phyloP scores from a whole-genome alignment of 2,329 filamentous ascomycete species.

The Chaetoscypha palmicola region DNA sequence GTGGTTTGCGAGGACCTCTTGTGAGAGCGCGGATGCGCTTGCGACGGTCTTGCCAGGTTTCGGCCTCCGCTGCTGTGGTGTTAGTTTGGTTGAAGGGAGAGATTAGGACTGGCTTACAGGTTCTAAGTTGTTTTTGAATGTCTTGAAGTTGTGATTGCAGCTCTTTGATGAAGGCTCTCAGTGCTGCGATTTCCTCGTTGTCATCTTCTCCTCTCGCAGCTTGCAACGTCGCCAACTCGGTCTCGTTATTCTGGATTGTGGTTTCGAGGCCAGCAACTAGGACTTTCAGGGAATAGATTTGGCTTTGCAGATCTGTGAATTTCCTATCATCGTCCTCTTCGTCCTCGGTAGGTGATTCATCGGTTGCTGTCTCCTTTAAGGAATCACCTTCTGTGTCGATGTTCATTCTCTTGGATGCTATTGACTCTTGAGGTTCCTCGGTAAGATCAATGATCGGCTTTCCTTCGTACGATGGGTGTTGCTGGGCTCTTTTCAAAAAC shows the following conservation, averaged over 20 bases:
- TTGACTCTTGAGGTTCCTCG: too few relatives aligned
- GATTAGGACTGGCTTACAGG: background rate
- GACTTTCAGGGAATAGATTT: background rate
- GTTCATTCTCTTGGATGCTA: too few relatives aligned
- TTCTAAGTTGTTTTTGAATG: background rate
- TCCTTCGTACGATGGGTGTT: too few relatives aligned
- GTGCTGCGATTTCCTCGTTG: background rate
- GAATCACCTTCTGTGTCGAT: too few relatives aligned
- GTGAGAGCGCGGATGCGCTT: background rate
- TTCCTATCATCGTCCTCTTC: background rate
- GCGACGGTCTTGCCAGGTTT: conserved; percentile 7
- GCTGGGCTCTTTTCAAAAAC: too few relatives aligned
- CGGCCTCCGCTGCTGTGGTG: background rate
- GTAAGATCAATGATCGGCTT: too few relatives aligned
- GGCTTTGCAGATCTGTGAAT: background rate
- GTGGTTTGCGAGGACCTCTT: background rate
- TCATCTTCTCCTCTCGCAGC: background rate
- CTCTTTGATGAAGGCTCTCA: background rate
- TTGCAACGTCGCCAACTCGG: background rate
- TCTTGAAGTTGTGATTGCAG: background rate
- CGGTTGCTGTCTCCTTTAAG: too few relatives aligned
- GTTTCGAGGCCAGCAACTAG: background rate
- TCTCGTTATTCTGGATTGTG: background rate
- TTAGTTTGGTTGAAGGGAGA: background rate
- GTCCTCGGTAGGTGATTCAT: background rate